These are phyloP conservation scores for Cynanchum wilfordii DNA, from an alignment of 257 asterid genomes.

Conservation along the genomic window DNA sequence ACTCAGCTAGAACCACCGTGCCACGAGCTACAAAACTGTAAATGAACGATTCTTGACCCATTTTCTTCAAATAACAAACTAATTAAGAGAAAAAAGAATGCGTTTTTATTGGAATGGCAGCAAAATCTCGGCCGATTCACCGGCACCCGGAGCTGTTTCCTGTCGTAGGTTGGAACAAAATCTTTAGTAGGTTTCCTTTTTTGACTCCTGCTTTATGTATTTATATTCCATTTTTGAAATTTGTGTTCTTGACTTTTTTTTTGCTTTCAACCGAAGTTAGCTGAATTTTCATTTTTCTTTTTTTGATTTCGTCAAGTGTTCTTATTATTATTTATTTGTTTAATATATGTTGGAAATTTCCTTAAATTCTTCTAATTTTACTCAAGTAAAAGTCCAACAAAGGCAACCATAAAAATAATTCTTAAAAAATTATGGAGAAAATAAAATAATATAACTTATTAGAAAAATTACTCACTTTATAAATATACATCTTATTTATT, in stretches of 20 bases:
- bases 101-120: neutral
- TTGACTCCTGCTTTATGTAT: neutral
- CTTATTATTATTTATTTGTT: neutral
- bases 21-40: conserved; percentile 92
- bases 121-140: neutral
- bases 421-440: too few relatives aligned
- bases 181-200: neutral
- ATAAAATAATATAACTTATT: too few relatives aligned
- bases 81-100: neutral
- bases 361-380: neutral
- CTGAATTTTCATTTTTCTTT: neutral
- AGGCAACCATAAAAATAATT: too few relatives aligned
- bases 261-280: conserved; percentile 21
- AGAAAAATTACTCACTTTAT: too few relatives aligned
- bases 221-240: neutral
- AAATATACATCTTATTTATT: too few relatives aligned
- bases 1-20: conserved; percentile 69
- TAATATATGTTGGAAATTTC: neutral
- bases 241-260: neutral
- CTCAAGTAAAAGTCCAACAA: neutral
- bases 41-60: conserved; percentile 83
- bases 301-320: conserved; percentile 18
- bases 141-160: neutral
- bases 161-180: neutral
- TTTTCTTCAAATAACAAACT: conserved; percentile 22